Base-by-base conservation (phyloP, 1,139 yeast species). In the Candida neerlandica region DNA sequence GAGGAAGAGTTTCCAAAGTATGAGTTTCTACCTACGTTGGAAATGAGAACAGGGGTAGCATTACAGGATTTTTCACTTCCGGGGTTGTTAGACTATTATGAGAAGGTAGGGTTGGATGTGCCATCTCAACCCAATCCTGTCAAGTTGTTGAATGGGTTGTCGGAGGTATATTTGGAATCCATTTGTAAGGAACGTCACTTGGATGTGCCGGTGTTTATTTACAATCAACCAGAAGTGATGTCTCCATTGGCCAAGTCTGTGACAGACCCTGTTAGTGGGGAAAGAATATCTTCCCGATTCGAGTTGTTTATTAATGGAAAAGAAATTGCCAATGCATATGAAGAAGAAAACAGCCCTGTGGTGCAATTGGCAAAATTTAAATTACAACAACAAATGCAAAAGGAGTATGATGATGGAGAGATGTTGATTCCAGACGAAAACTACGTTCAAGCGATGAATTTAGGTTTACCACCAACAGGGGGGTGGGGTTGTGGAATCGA, bases 401-500 rank as follows among this genome's bases (percentile, higher is more conserved):
- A 66, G 2, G 73, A 77, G 14, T 77, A 66, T 53, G 64, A 72
- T 10, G 96, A 89, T 58, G 66, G 70, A 2, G 96, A 89, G 53
- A 69, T 84, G 26, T 71, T 87, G 43, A 66, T 86, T 0, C 89
- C 96, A 0, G 99, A 94, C 65, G 74, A 82, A 63, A 75, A 77
- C 43, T 94, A 84, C 62, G 81, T 90, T 2, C 75, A 80, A 41
- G 81, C 86, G 12, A 83, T 95, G 89, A 94, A 90, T 61, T 89
- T 86, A 78, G 98, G 97, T 1, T 78, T 95, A 66, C 97, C 99
- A 3, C 99, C 99, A 0, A 92, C 97, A 1, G 98, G 97, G 1
- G 99, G 99, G 0, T 89, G 97, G 90, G 99, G 99, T 0, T 73
- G 96, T 55, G 99, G 99, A 0, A 77, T 95, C 21, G 99, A 95